Percentiles rank a stretch among this genome's conserved stretches.
Evolutionary conservation across 257 asterid species (phyloP).

Genomic region (Jacaranda mimosifolia): DNA sequence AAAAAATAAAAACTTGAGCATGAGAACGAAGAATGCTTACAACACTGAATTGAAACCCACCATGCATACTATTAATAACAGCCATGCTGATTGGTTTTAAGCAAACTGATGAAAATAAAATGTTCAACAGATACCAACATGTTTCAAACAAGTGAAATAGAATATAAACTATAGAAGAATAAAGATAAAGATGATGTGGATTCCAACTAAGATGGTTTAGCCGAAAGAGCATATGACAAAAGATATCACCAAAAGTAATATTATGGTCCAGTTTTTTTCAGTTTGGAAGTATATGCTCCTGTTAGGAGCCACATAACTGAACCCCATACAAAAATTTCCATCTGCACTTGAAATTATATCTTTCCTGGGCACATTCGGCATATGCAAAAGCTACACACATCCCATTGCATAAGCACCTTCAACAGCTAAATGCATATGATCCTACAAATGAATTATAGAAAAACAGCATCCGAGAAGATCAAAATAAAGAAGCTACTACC

Average conservation of each 20-base stretch:
- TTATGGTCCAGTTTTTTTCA: background rate
- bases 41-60: background rate
- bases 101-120: background rate
- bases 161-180: background rate
- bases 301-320: slow-evolving; percentile 18
- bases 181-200: background rate
- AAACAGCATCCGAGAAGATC: background rate
- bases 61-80: background rate
- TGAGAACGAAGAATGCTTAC: background rate
- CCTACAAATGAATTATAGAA: background rate
- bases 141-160: background rate
- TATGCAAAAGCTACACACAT: slow-evolving; percentile 1
- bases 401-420: slow-evolving; percentile 6
- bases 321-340: background rate
- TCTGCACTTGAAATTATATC: too few species aligned
- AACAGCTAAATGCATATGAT: slow-evolving; percentile 6
- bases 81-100: background rate
- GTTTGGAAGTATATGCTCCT: background rate
- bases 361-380: background rate
- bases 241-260: background rate
- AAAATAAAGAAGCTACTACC: slow-evolving; percentile 50
- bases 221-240: background rate
- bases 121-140: background rate
- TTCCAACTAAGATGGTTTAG: background rate
- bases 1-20: background rate